Base-by-base conservation (phyloP, 176 grass and related monocot genomes). In the Oropetium thomaeum region DNA sequence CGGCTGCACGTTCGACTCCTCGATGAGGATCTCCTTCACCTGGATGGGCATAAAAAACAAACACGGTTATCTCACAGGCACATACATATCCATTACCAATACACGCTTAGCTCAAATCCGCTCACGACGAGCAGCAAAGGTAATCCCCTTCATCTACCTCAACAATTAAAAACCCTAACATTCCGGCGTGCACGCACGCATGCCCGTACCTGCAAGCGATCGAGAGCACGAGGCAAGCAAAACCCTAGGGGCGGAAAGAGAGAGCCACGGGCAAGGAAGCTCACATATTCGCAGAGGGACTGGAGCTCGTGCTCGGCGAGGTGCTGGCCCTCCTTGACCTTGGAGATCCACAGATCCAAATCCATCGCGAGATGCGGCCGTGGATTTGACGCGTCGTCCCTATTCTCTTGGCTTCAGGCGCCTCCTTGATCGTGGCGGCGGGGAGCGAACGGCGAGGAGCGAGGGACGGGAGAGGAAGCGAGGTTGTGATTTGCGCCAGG, bases 321-420 rank as follows among this genome's bases (percentile, higher is more conserved):
- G 74, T 99, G 96, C 71, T 92, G 91, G 44, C 96, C 96, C 82
- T 95, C 96, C 96, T 99, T 99, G 79, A 99, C 96, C 82, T 92
- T 95, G 27, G 91, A 89, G 89, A 99, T 99, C 91, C 96, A 99
- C 82, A 92, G 96, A 99, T 99, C 96, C 71, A 99, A 92, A 89
- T 99, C 92, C 96, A 99, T 99, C 52, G 71, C 11, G 67, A 20
- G 47, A n/a, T 8, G 48, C 37, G 12, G 71, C 43, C 30, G 62
- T n/a, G 53, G n/a, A 44, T 34, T 62, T 5, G 61, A 70, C 42
- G 62, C 31, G 49, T 37, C 38, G 31, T 5, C 22, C 62, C 43
- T 22, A 75, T 70, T 25, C 68, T 67, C 75, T 58, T 29, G 51
- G 60, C 26, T 82, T 48, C 34, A 14, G 58, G 79, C 80, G 80